These are phyloP conservation scores for Aspergillus calidoustus DNA, from an alignment of 2,329 filamentous ascomycete species.

Conservation along the genomic window DNA sequence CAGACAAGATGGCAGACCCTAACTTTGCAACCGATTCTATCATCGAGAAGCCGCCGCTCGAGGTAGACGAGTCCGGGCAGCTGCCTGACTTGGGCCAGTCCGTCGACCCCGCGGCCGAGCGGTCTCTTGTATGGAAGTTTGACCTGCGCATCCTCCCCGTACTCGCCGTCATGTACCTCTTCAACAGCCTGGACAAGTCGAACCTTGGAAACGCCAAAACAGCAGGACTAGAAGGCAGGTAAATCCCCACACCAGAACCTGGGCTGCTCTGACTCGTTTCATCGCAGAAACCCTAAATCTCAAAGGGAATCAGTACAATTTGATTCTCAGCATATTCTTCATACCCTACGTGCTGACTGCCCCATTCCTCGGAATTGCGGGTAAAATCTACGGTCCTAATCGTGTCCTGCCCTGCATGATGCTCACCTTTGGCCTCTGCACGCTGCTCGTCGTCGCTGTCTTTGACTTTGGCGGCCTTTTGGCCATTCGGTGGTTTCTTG, in stretches of 20 bases:
- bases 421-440: conserved; percentile 69
- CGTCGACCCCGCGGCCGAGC: conserved; percentile 28
- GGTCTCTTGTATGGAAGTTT: conserved; percentile 57
- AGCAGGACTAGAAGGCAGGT: too few relatives aligned
- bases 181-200: conserved; percentile 51
- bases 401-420: conserved; percentile 69
- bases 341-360: conserved; percentile 74
- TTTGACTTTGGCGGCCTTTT: conserved; percentile 69
- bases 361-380: conserved; percentile 67
- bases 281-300: conserved; percentile 54
- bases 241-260: too few relatives aligned
- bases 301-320: conserved; percentile 67
- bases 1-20: too few relatives aligned
- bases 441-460: conserved; percentile 60
- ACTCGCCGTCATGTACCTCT: conserved; percentile 60
- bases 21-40: too few relatives aligned
- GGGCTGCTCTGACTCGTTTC: too few relatives aligned
- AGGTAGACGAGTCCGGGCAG: too few relatives aligned
- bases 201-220: too few relatives aligned
- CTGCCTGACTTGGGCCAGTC: too few relatives aligned
- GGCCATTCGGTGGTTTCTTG: conserved; percentile 71
- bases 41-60: too few relatives aligned
- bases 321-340: conserved; percentile 73
- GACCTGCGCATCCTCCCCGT: conserved; percentile 52
- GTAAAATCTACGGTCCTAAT: conserved; percentile 69